phyloP scores from a whole-genome alignment of 371 early-diverging fungal genomes.

The Zopfochytrium polystomum region DNA sequence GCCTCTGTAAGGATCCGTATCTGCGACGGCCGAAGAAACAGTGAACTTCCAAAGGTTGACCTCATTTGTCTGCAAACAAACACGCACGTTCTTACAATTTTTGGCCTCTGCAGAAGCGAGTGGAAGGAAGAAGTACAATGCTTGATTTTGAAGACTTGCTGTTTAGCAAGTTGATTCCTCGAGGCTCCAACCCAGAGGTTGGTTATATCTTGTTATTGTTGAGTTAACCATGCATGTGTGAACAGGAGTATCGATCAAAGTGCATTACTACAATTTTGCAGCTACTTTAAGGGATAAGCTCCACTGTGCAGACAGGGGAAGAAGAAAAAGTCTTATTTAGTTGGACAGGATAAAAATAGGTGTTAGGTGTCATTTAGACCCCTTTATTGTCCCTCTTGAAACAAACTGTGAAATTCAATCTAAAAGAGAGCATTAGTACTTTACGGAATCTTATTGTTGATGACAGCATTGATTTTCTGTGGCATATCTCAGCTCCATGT shows the following conservation, averaged over 20 bases:
- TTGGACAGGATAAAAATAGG: too few relatives aligned
- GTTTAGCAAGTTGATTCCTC: background rate
- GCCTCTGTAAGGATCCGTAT: slow-evolving; percentile 10
- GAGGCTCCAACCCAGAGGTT: slow-evolving; percentile 7
- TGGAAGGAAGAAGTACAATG: background rate
- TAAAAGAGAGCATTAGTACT: too few relatives aligned
- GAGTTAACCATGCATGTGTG: background rate
- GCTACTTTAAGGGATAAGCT: too few relatives aligned
- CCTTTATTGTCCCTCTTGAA: too few relatives aligned
- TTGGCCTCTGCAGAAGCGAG: background rate
- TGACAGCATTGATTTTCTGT: too few relatives aligned
- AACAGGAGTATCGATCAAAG: slow-evolving; percentile 10
- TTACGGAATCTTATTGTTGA: too few relatives aligned
- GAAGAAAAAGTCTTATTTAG: too few relatives aligned
- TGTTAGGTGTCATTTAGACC: too few relatives aligned
- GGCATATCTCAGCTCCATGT: too few relatives aligned
- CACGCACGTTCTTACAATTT: background rate
- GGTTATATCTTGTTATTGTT: background rate
- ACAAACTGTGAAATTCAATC: too few relatives aligned
- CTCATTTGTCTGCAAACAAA: too few relatives aligned
- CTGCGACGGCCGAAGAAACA: slow-evolving; percentile 7
- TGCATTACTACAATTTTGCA: slow-evolving; percentile 6
- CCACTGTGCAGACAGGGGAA: too few relatives aligned
- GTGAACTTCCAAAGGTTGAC: background rate
- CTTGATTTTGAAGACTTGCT: slow-evolving; percentile 15